Percentiles rank a stretch among this genome's conserved stretches.
These are phyloP conservation scores for Ministeria vibrans DNA, from an alignment of 78 protist species.

Conservation along the genomic window DNA sequence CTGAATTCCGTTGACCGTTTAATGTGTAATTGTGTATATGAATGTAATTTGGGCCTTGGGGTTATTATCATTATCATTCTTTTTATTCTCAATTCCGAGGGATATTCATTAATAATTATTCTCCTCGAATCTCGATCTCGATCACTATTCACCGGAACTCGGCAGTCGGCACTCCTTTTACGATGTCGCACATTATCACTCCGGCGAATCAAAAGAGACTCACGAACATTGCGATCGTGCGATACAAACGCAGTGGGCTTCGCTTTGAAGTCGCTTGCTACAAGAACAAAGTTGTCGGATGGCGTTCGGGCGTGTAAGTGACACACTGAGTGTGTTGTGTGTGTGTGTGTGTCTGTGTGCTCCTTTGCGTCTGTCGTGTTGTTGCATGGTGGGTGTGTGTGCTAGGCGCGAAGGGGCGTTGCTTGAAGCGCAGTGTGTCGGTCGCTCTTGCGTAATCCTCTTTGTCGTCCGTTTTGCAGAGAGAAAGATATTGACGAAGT, in stretches of 20 bases:
- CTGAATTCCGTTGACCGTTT: no score
- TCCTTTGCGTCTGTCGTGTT: background rate
- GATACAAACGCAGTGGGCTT: conserved; percentile 64
- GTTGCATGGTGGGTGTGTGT: background rate
- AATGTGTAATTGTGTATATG: no score
- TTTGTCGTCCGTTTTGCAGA: background rate
- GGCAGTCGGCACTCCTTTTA: background rate
- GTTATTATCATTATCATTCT: no score
- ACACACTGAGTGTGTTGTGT: background rate
- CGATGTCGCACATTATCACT: conserved; percentile 57
- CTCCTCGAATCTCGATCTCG: no score
- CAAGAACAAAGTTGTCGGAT: conserved; percentile 75
- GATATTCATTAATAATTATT: no score
- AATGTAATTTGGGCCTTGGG: no score
- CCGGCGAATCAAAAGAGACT: conserved; percentile 73
- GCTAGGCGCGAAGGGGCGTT: no score
- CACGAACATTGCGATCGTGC: conserved; percentile 89
- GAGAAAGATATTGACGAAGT: conserved; percentile 90
- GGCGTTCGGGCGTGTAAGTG: conserved; percentile 72
- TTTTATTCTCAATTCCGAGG: no score
- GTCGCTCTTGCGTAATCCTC: background rate
- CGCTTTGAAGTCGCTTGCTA: conserved; percentile 90
- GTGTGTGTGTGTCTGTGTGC: background rate
- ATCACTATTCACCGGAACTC: no score
- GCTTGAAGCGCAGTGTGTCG: background rate